Percentiles rank a stretch among this genome's conserved stretches.
phyloP scores from a whole-genome alignment of 768 basidiomycete genomes.

The Rhodotorula kratochvilovae region DNA sequence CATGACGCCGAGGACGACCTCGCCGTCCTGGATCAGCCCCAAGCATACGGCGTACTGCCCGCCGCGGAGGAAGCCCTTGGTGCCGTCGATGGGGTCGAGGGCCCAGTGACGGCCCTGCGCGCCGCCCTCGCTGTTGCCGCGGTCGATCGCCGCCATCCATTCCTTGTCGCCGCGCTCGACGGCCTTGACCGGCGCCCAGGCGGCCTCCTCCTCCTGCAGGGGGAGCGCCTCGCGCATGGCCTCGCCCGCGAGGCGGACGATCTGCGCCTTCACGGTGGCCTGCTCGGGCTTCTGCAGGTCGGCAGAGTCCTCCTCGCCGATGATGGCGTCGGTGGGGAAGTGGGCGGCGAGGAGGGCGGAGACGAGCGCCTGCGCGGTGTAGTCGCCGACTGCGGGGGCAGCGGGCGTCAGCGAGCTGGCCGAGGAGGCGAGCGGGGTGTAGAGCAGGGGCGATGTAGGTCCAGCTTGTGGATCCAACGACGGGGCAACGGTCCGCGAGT shows the following conservation, averaged over 20 bases:
- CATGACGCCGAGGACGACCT: conserved; percentile 76
- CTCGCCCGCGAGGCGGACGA: conserved; percentile 77
- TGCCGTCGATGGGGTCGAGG: conserved; percentile 85
- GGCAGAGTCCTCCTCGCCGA: conserved; percentile 89
- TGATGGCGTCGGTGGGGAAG: conserved; percentile 80
- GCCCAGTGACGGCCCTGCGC: conserved; percentile 78
- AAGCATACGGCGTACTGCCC: conserved; percentile 91
- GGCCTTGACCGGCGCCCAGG: conserved; percentile 59
- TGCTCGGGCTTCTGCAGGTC: conserved; percentile 59
- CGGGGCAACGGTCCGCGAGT: too few relatives aligned
- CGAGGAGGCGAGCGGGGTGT: too few relatives aligned
- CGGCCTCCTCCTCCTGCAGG: conserved; percentile 55
- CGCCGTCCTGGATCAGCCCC: conserved; percentile 70
- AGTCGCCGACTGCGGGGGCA: conserved; percentile 72
- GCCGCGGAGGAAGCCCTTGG: conserved; percentile 85
- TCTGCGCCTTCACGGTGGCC: conserved; percentile 59
- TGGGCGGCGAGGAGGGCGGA: conserved; percentile 68
- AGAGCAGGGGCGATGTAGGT: too few relatives aligned
- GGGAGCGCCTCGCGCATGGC: conserved; percentile 59
- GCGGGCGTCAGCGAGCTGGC: neutral
- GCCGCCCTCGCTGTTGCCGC: conserved; percentile 71
- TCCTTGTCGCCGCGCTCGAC: conserved; percentile 20
- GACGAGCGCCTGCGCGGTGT: conserved; percentile 86
- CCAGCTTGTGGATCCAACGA: too few relatives aligned
- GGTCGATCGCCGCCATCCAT: conserved; percentile 74